Evolutionary conservation across 2,329 filamentous ascomycete genomes (phyloP).

Genomic region (Penicillium sp.): DNA sequence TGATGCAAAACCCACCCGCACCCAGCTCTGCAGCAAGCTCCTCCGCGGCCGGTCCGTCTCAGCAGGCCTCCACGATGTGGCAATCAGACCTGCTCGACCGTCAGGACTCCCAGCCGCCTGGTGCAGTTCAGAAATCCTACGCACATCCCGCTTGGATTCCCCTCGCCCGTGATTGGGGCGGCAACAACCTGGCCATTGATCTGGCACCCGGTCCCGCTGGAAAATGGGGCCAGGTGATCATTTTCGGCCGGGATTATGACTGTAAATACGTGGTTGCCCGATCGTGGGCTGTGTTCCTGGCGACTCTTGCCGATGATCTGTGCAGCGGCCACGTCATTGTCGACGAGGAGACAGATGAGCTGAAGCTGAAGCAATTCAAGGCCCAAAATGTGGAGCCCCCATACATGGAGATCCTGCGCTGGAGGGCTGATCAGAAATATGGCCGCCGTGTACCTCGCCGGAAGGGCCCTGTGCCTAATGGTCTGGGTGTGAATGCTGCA

Average conservation of each 20-base stretch:
- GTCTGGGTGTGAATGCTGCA: constrained; percentile 54
- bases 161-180: constrained; percentile 94
- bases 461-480: constrained; percentile 42
- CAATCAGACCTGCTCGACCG: constrained; percentile 77
- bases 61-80: constrained; percentile 63
- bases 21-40: constrained; percentile 67
- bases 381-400: constrained; percentile 81
- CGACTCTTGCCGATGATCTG: constrained; percentile 84
- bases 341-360: constrained; percentile 85
- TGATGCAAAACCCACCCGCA: constrained; percentile 57
- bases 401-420: constrained; percentile 92
- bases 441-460: constrained; percentile 59
- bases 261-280: constrained; percentile 95
- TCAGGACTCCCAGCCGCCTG: constrained; percentile 83
- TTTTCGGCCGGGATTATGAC: constrained; percentile 96
- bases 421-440: constrained; percentile 94
- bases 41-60: constrained; percentile 58
- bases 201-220: constrained; percentile 85
- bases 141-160: constrained; percentile 95
- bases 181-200: constrained; percentile 94
- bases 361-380: constrained; percentile 92
- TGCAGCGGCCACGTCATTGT: constrained; percentile 86
- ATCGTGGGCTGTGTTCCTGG: constrained; percentile 86
- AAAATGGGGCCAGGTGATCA: constrained; percentile 92
- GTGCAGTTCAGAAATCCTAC: constrained; percentile 86